These are phyloP conservation scores for Gaultheria prostrata DNA, from an alignment of 148 eudicot genomes.

Conservation along the genomic window DNA sequence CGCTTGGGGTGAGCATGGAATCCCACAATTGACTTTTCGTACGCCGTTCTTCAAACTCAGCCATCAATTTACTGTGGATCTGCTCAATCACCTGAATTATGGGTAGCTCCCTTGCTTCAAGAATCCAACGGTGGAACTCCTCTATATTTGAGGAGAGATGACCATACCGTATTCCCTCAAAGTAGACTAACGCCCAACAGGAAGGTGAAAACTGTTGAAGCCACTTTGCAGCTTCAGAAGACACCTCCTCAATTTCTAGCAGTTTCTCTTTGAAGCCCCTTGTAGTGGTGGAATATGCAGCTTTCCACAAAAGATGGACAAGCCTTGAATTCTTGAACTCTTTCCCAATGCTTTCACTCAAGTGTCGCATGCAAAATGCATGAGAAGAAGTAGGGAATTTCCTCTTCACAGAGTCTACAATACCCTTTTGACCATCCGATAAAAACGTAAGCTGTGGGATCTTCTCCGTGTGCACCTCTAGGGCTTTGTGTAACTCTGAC, in stretches of 20 bases:
- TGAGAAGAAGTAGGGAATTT: slow-evolving; percentile 43
- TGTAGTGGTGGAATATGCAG: slow-evolving; percentile 46
- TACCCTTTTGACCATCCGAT: slow-evolving; percentile 45
- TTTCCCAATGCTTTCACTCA: slow-evolving; percentile 50
- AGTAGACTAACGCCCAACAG: slow-evolving; percentile 47
- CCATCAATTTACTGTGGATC: slow-evolving; percentile 36
- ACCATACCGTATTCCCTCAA: slow-evolving; percentile 52
- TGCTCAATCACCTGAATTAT: slow-evolving; percentile 55
- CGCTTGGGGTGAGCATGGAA: slow-evolving; percentile 45
- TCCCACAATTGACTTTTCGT: slow-evolving; percentile 35
- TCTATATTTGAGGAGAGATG: slow-evolving; percentile 52
- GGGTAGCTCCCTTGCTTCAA: slow-evolving; percentile 52
- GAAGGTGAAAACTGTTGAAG: slow-evolving; percentile 48
- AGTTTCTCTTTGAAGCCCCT: slow-evolving; percentile 43
- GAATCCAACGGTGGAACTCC: slow-evolving; percentile 52
- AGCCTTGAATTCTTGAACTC: slow-evolving; percentile 56
- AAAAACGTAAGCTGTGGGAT: slow-evolving; percentile 52
- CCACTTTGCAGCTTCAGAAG: slow-evolving; percentile 61
- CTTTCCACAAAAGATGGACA: slow-evolving; percentile 52
- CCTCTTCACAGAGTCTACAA: slow-evolving; percentile 35
- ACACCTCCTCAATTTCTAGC: slow-evolving; percentile 50
- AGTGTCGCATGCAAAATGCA: slow-evolving; percentile 52
- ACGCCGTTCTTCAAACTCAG: slow-evolving; percentile 50
- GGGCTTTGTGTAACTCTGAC: slow-evolving; percentile 45
- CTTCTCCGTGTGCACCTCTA: slow-evolving; percentile 43